Evolutionary conservation across 257 asterid genomes (phyloP).

Genomic region (Plantago ovata): DNA sequence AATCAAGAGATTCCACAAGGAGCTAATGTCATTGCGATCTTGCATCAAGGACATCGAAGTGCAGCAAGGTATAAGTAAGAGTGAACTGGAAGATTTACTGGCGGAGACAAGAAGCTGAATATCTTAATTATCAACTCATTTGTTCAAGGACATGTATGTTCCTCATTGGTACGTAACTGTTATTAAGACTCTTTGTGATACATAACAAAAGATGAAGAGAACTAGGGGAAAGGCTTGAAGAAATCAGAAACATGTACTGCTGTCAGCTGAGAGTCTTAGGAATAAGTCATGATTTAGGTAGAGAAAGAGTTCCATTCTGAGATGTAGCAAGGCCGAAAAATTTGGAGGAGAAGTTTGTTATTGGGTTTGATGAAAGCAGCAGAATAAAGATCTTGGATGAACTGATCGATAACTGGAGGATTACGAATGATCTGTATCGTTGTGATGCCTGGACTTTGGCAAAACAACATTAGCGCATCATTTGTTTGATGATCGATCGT

Average conservation of each 20-base stretch:
- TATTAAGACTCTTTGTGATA: background rate
- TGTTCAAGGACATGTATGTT: background rate
- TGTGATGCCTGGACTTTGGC: background rate
- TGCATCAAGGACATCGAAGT: slow-evolving; percentile 1
- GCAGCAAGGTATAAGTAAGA: background rate
- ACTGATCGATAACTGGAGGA: background rate
- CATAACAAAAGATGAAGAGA: background rate
- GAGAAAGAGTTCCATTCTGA: background rate
- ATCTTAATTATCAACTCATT: background rate
- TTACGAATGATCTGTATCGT: background rate
- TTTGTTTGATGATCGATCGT: background rate
- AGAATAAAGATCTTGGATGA: background rate
- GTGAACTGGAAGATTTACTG: background rate
- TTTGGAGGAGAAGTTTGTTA: background rate
- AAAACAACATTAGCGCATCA: background rate
- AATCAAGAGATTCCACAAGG: background rate
- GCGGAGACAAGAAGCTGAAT: background rate
- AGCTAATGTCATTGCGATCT: background rate
- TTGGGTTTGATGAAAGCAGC: background rate
- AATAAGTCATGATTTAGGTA: background rate
- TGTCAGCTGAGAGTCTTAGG: background rate
- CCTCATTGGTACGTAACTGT: background rate
- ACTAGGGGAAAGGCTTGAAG: background rate
- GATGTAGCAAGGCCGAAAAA: background rate
- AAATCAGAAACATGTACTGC: background rate